Conservation (phyloP, 2,329 filamentous ascomycete genomes). For the Passalora sequoiae region DNA sequence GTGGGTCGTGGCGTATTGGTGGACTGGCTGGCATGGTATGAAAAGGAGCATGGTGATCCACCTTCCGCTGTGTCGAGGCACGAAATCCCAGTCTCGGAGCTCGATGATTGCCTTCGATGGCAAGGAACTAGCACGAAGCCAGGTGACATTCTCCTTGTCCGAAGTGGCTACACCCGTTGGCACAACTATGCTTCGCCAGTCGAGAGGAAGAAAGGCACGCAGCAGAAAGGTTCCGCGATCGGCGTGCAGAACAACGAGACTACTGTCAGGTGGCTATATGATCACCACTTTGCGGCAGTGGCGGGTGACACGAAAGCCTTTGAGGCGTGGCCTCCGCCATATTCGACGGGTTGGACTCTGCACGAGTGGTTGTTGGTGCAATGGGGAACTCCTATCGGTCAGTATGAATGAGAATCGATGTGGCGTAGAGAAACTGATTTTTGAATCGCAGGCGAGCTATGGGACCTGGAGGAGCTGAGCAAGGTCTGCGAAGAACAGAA, state of each 20-base stretch:
- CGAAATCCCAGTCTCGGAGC: slow-evolving; percentile 40
- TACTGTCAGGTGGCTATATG: slow-evolving; percentile 50
- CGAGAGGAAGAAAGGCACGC: slow-evolving; percentile 19
- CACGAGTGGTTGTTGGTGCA: slow-evolving; percentile 37
- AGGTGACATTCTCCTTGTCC: slow-evolving; percentile 54
- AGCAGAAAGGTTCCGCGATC: slow-evolving; percentile 18
- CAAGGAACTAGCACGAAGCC: slow-evolving; percentile 33
- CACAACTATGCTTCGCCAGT: slow-evolving; percentile 18
- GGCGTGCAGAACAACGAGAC: slow-evolving; percentile 46
- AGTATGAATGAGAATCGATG: slow-evolving; percentile 14
- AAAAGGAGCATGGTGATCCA: slow-evolving; percentile 44
- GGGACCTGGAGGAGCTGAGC: slow-evolving; percentile 37
- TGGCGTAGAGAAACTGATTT: too few relatives aligned
- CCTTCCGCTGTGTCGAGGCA: slow-evolving; percentile 44
- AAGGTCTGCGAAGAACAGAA: slow-evolving; percentile 32
- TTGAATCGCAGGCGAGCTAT: slow-evolving; percentile 34
- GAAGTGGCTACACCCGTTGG: slow-evolving; percentile 43
- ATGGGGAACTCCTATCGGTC: slow-evolving; percentile 38
- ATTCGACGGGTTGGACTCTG: slow-evolving; percentile 24
- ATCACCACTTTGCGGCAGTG: slow-evolving; percentile 33
- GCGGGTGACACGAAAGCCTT: slow-evolving; percentile 34
- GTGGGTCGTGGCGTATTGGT: slow-evolving; percentile 53
- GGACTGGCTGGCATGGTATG: slow-evolving; percentile 40
- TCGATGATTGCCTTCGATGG: slow-evolving; percentile 24
- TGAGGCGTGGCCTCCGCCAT: slow-evolving; percentile 30